Evolutionary conservation across 805 yeast genomes (phyloP).

Genomic region (Ogataea paraovalis): DNA sequence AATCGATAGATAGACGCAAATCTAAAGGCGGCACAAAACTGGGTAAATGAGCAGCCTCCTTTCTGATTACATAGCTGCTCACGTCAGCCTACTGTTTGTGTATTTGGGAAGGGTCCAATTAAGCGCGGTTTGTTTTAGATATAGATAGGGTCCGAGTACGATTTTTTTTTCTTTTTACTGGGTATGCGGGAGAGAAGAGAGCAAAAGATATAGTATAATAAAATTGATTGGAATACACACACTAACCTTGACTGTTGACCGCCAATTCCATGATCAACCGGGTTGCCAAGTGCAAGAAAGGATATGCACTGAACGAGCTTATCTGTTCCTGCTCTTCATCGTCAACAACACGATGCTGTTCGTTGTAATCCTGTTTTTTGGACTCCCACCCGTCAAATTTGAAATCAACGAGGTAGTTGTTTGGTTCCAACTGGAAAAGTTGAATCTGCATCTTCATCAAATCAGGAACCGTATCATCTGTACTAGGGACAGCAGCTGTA

Average conservation of each 20-base stretch:
- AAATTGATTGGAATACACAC: too few species aligned
- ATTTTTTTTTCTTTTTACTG: background rate
- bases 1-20: too few species aligned
- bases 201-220: too few species aligned
- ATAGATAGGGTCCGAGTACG: background rate
- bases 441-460: conserved; percentile 97
- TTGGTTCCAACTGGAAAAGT: conserved; percentile 90
- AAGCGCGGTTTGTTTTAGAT: too few species aligned
- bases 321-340: conserved; percentile 58
- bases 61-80: too few species aligned
- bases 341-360: conserved; percentile 35
- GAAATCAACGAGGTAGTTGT: conserved; percentile 93
- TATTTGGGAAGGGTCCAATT: too few species aligned
- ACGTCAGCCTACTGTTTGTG: too few species aligned
- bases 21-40: too few species aligned
- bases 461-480: conserved; percentile 53
- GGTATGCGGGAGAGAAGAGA: too few species aligned
- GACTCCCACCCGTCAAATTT: conserved; percentile 97
- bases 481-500: too few species aligned
- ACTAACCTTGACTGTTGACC: conserved; percentile 69
- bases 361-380: conserved; percentile 21
- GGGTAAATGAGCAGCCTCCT: background rate
- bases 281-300: conserved; percentile 90
- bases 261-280: conserved; percentile 94
- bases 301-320: conserved; percentile 91